A percentile compares a stretch with the other conserved stretches of the same genome.
Evolutionary conservation across 2,329 filamentous ascomycete species (phyloP).

Genomic region (Fusarium anthophilum): DNA sequence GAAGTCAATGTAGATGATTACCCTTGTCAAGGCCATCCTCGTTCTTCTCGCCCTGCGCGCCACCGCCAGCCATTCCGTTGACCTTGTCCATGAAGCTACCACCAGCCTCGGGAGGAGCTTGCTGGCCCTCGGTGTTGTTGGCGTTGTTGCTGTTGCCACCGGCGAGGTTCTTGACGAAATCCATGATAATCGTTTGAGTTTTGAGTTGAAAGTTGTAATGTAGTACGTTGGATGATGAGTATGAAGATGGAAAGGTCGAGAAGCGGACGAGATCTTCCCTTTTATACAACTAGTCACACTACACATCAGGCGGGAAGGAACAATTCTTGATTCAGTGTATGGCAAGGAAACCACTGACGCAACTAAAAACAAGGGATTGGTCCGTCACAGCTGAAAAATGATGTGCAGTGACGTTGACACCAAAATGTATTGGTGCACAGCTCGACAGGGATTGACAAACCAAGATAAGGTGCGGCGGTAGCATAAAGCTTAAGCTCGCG

Average conservation of each 20-base stretch:
- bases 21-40: slow-evolving; percentile 87
- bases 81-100: slow-evolving; percentile 73
- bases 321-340: slow-evolving; percentile 20
- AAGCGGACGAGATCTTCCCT: not conserved
- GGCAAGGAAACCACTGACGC: slow-evolving; percentile 30
- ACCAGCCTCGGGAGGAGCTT: slow-evolving; percentile 43
- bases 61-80: slow-evolving; percentile 77
- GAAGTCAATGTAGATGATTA: slow-evolving; percentile 44
- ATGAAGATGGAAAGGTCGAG: not conserved
- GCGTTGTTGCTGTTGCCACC: slow-evolving; percentile 47
- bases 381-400: slow-evolving; percentile 27
- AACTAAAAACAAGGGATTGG: slow-evolving; percentile 1
- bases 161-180: slow-evolving; percentile 63
- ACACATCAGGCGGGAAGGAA: not conserved
- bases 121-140: slow-evolving; percentile 39
- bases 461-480: slow-evolving; percentile 30
- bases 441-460: not conserved
- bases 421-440: slow-evolving; percentile 9
- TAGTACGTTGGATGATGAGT: not conserved
- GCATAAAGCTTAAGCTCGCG: slow-evolving; percentile 1
- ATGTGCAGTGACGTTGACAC: slow-evolving; percentile 34
- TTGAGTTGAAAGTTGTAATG: not conserved
- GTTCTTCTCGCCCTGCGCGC: slow-evolving; percentile 79
- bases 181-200: slow-evolving; percentile 52
- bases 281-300: slow-evolving; percentile 12